Percentiles rank a stretch among this genome's conserved stretches.
Conservation (phyloP, 1,284 basidiomycete species). For the Ceratobasidium sp. region DNA sequence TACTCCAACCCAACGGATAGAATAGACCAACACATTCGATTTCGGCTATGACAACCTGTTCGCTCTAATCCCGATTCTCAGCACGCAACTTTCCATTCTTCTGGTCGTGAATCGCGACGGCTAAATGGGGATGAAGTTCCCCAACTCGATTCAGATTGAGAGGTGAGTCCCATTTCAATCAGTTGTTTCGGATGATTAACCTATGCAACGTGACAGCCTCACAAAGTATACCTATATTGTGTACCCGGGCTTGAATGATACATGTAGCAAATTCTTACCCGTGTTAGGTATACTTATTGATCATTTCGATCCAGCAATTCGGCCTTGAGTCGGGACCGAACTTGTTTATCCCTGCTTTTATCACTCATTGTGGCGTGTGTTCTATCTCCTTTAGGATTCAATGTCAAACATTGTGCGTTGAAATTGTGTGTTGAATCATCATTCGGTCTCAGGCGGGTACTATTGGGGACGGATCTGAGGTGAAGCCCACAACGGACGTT, state of each 20-base stretch:
- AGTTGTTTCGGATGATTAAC: not conserved
- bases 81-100: slow-evolving; percentile 98
- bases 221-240: slow-evolving; percentile 87
- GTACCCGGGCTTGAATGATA: slow-evolving; percentile 88
- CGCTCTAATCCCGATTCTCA: too few relatives aligned
- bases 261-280: slow-evolving; percentile 48
- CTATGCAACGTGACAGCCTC: slow-evolving; percentile 63
- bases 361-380: slow-evolving; percentile 88
- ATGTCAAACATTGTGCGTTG: slow-evolving; percentile 83
- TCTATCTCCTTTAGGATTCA: slow-evolving; percentile 89
- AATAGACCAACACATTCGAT: slow-evolving; percentile 95
- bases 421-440: slow-evolving; percentile 79
- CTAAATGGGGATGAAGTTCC: too few relatives aligned
- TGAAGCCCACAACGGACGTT: too few relatives aligned
- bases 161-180: slow-evolving; percentile 66
- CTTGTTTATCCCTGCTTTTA: slow-evolving; percentile 87
- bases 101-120: slow-evolving; percentile 88
- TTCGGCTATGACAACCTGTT: slow-evolving; percentile 95
- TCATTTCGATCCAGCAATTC: slow-evolving; percentile 70
- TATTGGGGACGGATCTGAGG: too few relatives aligned
- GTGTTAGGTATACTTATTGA: slow-evolving; percentile 23
- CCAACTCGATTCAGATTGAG: slow-evolving; percentile 81
- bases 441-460: not conserved
- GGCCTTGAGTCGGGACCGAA: slow-evolving; percentile 89
- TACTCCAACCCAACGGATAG: slow-evolving; percentile 80